Base-by-base conservation (phyloP, 208 protist genomes). In the Crithidia bombi region DNA sequence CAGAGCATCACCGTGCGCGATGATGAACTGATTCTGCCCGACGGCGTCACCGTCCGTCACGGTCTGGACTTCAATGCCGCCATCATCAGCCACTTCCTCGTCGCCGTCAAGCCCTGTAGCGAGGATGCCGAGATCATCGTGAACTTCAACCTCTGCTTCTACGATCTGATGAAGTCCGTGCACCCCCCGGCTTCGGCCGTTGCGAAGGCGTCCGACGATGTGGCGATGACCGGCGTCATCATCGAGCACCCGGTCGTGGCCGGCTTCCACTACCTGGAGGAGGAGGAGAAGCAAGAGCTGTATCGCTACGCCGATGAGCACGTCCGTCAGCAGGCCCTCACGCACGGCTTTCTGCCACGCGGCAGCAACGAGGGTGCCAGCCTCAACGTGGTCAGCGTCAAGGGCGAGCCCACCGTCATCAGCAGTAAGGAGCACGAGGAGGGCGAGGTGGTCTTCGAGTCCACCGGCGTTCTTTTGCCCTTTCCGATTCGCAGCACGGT, bases 401-500 rank as follows among this genome's bases (percentile, higher is more conserved):
- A 73, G 59, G 62, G 65, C 44, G 58, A 68, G 14, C 73, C 89
- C 21, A 74, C 86, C 41, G 69, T 81, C 15, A 74, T 92, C 51
- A 84, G 82, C 33, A 41, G 49, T 19, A 52, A 61, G 30, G 77
- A 77, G 54, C 77, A 84, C 64, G 79, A 78, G 55, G 65, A 73
- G 39, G 64, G 76, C 15, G 80, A 49, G 3, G 73, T 83, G 5
- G 83, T 93, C n/a, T 95, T 95, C 65, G 64, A 81, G 52, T 75
- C 78, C 26, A 87, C 86, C 15, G 91, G 87, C 41, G 78, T 93
- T 21, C 72, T 82, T 23, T 73, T 96, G 33, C 89, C 91, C 0
- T 92, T 94, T 36, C 87, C 86, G 14, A 67, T 90, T 14, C 85
- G 83, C 65, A 91, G 84, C 72, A 96, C 91, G 11, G 78, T 96